phyloP scores from a whole-genome alignment of 345 rosid species.

The Cardamine resedifolia region DNA sequence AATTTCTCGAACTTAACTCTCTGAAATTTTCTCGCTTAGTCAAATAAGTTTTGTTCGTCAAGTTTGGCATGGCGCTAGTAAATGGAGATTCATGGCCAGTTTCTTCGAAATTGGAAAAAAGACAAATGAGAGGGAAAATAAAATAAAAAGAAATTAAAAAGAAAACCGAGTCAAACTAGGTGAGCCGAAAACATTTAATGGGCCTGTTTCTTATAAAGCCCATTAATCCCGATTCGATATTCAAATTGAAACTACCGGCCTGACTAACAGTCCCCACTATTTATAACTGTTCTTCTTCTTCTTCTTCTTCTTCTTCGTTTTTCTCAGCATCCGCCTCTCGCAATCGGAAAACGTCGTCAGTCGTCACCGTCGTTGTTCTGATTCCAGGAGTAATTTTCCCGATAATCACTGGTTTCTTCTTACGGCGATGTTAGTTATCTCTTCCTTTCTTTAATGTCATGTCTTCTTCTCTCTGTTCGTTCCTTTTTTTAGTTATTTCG shows the following conservation, averaged over 20 bases:
- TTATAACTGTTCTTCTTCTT: neutral
- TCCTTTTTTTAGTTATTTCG: neutral
- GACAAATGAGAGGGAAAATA: constrained; percentile 28
- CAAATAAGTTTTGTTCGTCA: constrained; percentile 11
- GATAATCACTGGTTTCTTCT: neutral
- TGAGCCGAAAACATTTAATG: neutral
- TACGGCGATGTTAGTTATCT: neutral
- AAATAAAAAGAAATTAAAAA: neutral
- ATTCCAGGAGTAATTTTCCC: neutral
- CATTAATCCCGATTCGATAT: neutral
- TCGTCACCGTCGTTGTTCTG: neutral
- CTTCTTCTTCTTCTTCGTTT: neutral
- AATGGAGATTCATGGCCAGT: constrained; percentile 23
- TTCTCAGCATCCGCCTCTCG: neutral
- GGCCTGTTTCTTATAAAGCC: neutral
- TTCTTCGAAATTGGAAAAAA: constrained; percentile 22
- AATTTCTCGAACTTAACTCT: neutral
- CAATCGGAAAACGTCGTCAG: neutral
- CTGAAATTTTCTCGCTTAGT: neutral
- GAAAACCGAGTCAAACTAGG: neutral
- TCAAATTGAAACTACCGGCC: neutral
- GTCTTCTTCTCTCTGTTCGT: neutral
- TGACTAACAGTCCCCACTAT: neutral
- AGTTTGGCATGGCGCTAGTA: constrained; percentile 20
- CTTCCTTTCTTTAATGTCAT: neutral